These are phyloP conservation scores for Quercus lobata DNA, from an alignment of 331 rosid genomes.

Conservation along the genomic window DNA sequence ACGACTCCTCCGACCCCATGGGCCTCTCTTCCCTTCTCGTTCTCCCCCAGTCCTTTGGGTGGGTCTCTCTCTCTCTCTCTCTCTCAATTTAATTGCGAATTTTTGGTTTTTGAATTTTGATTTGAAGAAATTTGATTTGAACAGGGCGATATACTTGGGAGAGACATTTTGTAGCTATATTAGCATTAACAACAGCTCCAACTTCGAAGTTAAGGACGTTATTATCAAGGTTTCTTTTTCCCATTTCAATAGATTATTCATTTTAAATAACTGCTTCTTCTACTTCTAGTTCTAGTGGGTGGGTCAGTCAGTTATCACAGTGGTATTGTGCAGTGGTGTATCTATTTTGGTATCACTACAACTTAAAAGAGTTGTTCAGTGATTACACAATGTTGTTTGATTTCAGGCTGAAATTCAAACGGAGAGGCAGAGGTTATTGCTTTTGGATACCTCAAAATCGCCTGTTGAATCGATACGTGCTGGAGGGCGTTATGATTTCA, in stretches of 20 bases:
- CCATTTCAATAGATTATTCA: neutral
- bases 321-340: too few species aligned
- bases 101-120: too few species aligned
- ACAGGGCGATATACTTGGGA: conserved; percentile 94
- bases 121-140: too few species aligned
- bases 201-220: conserved; percentile 78
- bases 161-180: conserved; percentile 97
- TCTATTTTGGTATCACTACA: too few species aligned
- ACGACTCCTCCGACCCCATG: conserved; percentile 64
- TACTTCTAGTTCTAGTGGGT: too few species aligned
- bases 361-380: neutral
- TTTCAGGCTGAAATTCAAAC: conserved; percentile 96
- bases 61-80: conserved; percentile 30
- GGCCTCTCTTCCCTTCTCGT: conserved; percentile 97
- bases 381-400: neutral
- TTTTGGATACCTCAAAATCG: conserved; percentile 86
- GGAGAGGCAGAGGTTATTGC: conserved; percentile 91
- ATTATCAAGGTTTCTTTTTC: conserved; percentile 59
- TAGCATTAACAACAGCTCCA: conserved; percentile 93
- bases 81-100: neutral
- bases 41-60: conserved; percentile 98
- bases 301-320: too few species aligned
- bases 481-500: conserved; percentile 93
- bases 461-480: conserved; percentile 93
- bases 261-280: too few species aligned